Percentiles rank a stretch among this genome's conserved stretches.
Evolutionary conservation across 352 stramenopile genomes (phyloP).

Genomic region (Globisporangium splendens): DNA sequence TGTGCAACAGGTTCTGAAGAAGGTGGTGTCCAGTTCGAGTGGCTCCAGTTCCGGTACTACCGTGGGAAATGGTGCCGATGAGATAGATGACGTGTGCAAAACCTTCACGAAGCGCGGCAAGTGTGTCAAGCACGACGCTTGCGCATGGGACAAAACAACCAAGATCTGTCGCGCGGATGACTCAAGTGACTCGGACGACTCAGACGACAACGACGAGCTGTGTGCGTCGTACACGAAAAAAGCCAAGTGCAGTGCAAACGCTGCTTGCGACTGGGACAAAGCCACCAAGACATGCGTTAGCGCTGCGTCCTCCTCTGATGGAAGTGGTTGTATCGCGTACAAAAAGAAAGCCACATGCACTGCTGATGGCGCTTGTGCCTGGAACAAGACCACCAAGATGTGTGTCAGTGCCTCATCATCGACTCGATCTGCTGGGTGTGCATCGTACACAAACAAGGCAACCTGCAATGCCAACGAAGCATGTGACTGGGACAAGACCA

Average conservation of each 20-base stretch:
- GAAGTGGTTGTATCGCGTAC: not conserved
- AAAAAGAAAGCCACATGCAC: not conserved
- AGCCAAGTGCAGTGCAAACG: not conserved
- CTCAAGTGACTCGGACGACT: not conserved
- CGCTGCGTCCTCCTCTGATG: not conserved
- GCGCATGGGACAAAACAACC: not conserved
- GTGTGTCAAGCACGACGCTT: not conserved
- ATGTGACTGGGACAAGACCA: too few species aligned
- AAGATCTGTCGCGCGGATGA: not conserved
- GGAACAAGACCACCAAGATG: not conserved
- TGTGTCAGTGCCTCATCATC: not conserved
- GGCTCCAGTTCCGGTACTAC: not conserved
- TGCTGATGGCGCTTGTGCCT: not conserved
- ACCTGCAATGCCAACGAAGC: too few species aligned
- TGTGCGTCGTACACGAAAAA: not conserved
- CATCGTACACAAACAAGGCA: too few species aligned
- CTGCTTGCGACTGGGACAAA: not conserved
- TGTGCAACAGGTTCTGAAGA: not conserved
- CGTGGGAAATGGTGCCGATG: not conserved
- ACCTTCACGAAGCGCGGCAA: not conserved
- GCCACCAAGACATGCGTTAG: not conserved
- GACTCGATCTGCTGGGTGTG: too few species aligned
- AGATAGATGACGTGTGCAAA: not conserved
- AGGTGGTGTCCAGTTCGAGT: not conserved
- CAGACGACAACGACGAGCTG: not conserved